Evolutionary conservation across 106 monocot species (phyloP).

Genomic region (Dioscorea zingiberensis): DNA sequence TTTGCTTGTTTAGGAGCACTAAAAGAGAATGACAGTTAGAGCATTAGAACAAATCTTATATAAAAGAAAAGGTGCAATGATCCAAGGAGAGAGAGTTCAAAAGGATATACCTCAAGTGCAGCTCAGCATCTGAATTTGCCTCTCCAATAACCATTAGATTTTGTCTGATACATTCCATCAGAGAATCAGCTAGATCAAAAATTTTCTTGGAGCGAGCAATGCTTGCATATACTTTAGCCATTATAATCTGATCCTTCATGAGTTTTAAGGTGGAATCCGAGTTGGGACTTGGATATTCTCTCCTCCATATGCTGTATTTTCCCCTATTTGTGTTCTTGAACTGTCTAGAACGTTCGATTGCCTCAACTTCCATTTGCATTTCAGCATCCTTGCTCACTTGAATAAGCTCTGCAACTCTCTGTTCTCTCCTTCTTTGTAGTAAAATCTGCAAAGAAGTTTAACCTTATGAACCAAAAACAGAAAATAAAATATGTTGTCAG

Average conservation of each 20-base stretch:
- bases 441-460: too few relatives aligned
- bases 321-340: conserved; percentile 12
- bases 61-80: too few relatives aligned
- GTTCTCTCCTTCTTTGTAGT: too few relatives aligned
- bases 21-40: neutral
- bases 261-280: conserved; percentile 33
- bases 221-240: conserved; percentile 41
- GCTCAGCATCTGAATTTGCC: conserved; percentile 30
- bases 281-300: conserved; percentile 25
- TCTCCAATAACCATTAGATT: conserved; percentile 18
- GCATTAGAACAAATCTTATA: neutral
- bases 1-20: conserved; percentile 33
- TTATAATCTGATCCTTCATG: conserved; percentile 46
- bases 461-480: too few relatives aligned
- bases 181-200: conserved; percentile 13
- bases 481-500: too few relatives aligned
- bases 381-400: too few relatives aligned
- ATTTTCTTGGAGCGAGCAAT: conserved; percentile 22
- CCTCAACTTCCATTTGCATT: conserved; percentile 9
- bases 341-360: conserved; percentile 22
- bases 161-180: conserved; percentile 23
- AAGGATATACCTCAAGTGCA: conserved; percentile 13
- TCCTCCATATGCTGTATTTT: conserved; percentile 41
- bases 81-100: neutral
- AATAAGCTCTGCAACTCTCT: too few relatives aligned